Conservation (phyloP, 2,329 filamentous ascomycete species). For the Chaetothyriales sp. region DNA sequence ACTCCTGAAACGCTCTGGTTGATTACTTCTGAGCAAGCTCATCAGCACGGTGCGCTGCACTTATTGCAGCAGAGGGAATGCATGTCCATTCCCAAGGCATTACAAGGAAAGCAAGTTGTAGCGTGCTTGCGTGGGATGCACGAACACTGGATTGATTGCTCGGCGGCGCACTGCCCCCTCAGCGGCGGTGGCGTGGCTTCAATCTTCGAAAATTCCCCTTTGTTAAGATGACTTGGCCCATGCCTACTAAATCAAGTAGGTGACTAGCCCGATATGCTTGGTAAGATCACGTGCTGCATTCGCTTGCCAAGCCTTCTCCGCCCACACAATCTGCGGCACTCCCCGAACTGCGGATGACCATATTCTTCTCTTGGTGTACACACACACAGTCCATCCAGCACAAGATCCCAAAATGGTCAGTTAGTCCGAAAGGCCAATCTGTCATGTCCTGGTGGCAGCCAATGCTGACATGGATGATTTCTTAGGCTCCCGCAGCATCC, state of each 20-base stretch:
- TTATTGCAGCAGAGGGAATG: no score
- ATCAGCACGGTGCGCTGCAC: no score
- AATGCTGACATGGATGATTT: conserved; percentile 3
- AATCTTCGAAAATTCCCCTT: no score
- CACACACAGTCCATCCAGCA: background rate
- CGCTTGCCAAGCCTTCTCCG: background rate
- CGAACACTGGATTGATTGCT: no score
- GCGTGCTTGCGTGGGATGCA: no score
- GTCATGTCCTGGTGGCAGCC: background rate
- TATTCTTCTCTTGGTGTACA: background rate
- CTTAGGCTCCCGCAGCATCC: conserved; percentile 34
- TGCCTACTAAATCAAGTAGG: background rate
- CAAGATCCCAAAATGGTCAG: background rate
- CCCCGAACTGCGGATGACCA: background rate
- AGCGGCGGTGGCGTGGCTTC: no score
- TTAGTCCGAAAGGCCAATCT: background rate
- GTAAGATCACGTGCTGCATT: background rate
- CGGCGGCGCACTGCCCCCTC: no score
- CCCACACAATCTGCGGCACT: background rate
- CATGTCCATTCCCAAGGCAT: no score
- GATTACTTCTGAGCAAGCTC: no score
- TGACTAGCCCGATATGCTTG: background rate
- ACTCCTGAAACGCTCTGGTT: no score
- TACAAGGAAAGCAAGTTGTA: no score
- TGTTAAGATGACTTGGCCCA: background rate